Base-by-base conservation (phyloP, 305 asterid genomes). In the Rubia occidens region DNA sequence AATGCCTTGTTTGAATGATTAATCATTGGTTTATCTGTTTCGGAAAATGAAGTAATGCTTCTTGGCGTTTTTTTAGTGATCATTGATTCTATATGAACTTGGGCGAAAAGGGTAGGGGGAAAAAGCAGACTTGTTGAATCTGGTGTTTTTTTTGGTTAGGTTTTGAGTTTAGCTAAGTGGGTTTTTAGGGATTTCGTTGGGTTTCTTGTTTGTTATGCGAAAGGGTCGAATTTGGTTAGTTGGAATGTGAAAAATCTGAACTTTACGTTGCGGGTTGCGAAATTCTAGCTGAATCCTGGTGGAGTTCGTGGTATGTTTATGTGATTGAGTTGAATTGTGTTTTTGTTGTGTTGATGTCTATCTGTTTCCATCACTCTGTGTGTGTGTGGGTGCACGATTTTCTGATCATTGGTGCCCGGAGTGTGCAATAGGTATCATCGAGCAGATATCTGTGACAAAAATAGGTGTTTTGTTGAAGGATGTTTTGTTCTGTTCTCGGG, bases 151-250 rank as follows among this genome's bases (percentile, higher is more conserved):
- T n/a, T 18, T n/a, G 6, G 5, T 29, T 13, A 43, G 21, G 14
- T 37, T 9, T 68, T 5, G 42, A 9, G n/a, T 72, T n/a, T n/a
- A 20, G 9, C 44, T 49, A 15, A 54, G 59, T 20, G 62, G 71
- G 43, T 44, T 39, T 64, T 64, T 63, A 64, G 68, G 68, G 68
- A 8, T 64, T 64, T 64, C 54, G 32, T 64, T 64, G 40, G 68
- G 10, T 64, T 39, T 64, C 17, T 7, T 17, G 53, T n/a, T 8
- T 8, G 11, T 21, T 29, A 39, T 39, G 42, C 13, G 4, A 62
- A 35, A 6, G 67, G 67, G 58, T 73, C 67, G 39, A 59, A 29
- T 58, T 72, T 21, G 11, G 70, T 37, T 21, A 29, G 21, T 59
- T 45, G 45, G n/a, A 29, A 61, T 15, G 66, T 35, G 2, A 37